A percentile compares a stretch with the other conserved stretches of the same genome.
Evolutionary conservation across 108 stramenopile genomes (phyloP).

Genomic region (Nitzschia sp.): DNA sequence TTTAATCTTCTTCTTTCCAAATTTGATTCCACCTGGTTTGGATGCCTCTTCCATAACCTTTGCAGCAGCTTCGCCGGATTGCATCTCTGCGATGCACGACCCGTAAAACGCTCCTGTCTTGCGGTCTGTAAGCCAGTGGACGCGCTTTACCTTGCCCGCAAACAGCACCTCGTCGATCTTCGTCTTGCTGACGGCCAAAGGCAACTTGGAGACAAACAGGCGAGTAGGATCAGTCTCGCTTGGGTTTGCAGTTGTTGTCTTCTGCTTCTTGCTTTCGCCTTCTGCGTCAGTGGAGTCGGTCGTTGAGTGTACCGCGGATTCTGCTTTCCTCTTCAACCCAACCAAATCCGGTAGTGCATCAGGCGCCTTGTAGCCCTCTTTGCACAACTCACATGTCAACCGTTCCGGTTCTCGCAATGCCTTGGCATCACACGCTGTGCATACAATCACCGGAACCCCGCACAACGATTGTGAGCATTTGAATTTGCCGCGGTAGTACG

Average conservation of each 20-base stretch:
- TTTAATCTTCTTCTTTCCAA: conserved; percentile 35
- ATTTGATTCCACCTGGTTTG: conserved; percentile 18
- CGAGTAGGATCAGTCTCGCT: conserved; percentile 25
- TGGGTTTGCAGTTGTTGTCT: neutral
- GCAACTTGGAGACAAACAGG: conserved; percentile 50
- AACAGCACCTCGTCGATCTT: conserved; percentile 47
- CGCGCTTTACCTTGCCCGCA: neutral
- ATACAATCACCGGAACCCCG: conserved; percentile 81
- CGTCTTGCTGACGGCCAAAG: conserved; percentile 41
- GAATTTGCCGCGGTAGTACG: conserved; percentile 54
- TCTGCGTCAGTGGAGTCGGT: neutral
- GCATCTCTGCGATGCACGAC: conserved; percentile 60
- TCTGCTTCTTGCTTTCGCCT: neutral
- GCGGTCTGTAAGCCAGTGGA: conserved; percentile 68
- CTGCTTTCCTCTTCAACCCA: conserved; percentile 52
- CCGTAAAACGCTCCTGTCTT: conserved; percentile 61
- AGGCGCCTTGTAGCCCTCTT: conserved; percentile 56
- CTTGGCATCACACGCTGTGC: conserved; percentile 33
- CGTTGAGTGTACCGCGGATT: conserved; percentile 19
- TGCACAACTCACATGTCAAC: conserved; percentile 55
- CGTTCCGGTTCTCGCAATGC: conserved; percentile 16
- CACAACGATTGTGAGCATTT: conserved; percentile 52
- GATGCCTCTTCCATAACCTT: conserved; percentile 21
- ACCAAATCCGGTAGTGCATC: conserved; percentile 53
- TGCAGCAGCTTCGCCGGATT: conserved; percentile 27